Evolutionary conservation across 441 rosid species (phyloP), one percentile per base, ranked within the genome.

Genomic region (Lepidium campestre): DNA sequence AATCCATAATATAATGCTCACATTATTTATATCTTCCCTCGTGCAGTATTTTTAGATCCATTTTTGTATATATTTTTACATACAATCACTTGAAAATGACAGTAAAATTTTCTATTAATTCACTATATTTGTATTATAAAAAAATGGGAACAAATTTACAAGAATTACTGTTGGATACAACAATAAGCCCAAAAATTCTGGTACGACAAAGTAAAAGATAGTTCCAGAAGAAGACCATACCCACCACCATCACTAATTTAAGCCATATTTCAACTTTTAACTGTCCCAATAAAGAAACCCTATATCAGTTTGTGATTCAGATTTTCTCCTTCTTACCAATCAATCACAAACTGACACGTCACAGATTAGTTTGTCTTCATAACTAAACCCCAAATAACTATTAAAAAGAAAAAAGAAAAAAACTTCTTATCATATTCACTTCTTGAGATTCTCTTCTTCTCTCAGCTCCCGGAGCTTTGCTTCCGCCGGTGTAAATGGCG

Each of bases 401-500:
- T n/a, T n/a, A 12, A 11, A 13, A 27, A 31, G 2, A 19, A 49
- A 1, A 25, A 18, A 29, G 19, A 70, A 49, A 40, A 12, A 10
- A 56, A 3, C 32, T 23, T 48, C 57, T 57, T 31, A 32, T 52
- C 47, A 35, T 44, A 6, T 48, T 47, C 44, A 7, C n/a, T 49
- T 61, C 56, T 44, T 48, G 34, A 35, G 32, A 52, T 60, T 20
- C 46, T 15, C 60, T 19, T 29, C 11, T 29, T 57, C 48, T 40
- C 14, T 17, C 31, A 39, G 6, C 12, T 40, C 56, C 29, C 36
- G 50, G 47, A 41, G 55, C 62, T 58, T 47, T 36, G 55, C 7
- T 62, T 13, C 14, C 18, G 29, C 55, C 45, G 44, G 47, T 52
- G 20, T 13, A 7, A 35, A 70, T 74, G 77, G 58, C 69, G 32